Base-by-base conservation (phyloP, 805 yeast genomes). In the Tetrapisispora arboricola region DNA sequence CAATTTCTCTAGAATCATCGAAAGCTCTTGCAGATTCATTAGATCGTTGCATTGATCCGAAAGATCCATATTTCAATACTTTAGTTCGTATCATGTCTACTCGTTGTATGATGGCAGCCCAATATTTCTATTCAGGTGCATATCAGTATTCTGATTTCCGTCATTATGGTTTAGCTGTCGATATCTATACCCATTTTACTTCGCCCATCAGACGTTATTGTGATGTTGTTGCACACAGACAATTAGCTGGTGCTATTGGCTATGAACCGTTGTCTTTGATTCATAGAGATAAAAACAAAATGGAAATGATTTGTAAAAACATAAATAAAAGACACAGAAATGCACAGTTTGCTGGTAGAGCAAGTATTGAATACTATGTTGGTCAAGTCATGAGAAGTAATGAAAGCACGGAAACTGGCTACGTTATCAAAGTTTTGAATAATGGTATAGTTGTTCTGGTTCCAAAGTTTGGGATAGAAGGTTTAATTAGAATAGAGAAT, bases 31-130 rank as follows among this genome's bases (percentile, higher is more conserved):
- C 98, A 2, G 95, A 88, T 54, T 87, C 96, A 16, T 69, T 92
- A 39, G 98, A 92, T 58, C 72, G 84, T 43, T 86, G 96, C 63
- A 76, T 67, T 26, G 97, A 90, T 61, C 75, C 79, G 19, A 57
- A 74, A 0, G 97, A 92, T 61, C 81, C 88, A 6, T 92, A 85
- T 57, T 86, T 92, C 73, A 92, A 92, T 63, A 92, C 96, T 0
- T 70, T 92, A 52, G 71, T 90, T 6, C 79, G 99, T 62, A 92
- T 92, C 49, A 82, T 92, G 95, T 92, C 96, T 7, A 92, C 99
- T 0, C 75, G 99, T 54, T 90, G 97, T 65, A 92, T 92, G 98
- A 85, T 87, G 83, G 95, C 98, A 2, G 99, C 99, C 2, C 96
- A 90, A 59, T 92, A 92, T 58, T 92, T 92, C 66, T 79, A 94